Base-by-base conservation (phyloP, 495 filamentous ascomycete species). In the Saxophila tyrrhenica region DNA sequence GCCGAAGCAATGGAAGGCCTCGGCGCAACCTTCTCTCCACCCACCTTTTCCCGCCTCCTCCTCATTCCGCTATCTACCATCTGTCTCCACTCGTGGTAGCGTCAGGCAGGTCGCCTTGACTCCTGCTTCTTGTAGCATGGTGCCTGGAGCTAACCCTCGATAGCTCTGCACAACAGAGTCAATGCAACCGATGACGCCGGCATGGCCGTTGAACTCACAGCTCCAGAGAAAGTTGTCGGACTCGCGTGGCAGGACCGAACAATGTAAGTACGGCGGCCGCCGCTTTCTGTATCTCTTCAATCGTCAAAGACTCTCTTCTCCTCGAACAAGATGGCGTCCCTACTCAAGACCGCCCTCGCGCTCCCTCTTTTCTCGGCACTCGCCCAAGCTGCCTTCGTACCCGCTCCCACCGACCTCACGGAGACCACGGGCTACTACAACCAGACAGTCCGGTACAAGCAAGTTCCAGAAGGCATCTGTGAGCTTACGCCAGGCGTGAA, bases 401-500 rank as follows among this genome's bases (percentile, higher is more conserved):
- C 73, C n/a, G 62, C 75, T 20, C 79, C 80, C 0, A 75, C 72
- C 3, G 72, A 76, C 51, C 62, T 83, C 41, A 78, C 72, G 57
- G 63, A 65, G 0, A 73, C 72, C 5, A 68, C 70, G 15, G 80
- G 80, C 1, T 70, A 77, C 60, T 70, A 75, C 5, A 70, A 69
- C 24, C 62, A 82, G 55, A 32, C 51, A 51, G 65, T 69, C 3
- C 74, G 81, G 10, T 84, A 82, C 64, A 84, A 82, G 60, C 64
- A 81, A 59, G 80, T 81, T 3, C 76, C 78, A 0, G 64, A 74
- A 10, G 82, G 82, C 15, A 78, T 83, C 42, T 86, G 82, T 55
- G 82, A 86, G 67, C 73, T 77, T 2, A 75, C 81, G 53, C 80
- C 82, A 0, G 67, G 72, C 42, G 80, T 85, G 16, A 83, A 83